These are phyloP conservation scores for Chamaecyparis obtusa DNA, from an alignment of 75 land plant genomes.

Conservation along the genomic window DNA sequence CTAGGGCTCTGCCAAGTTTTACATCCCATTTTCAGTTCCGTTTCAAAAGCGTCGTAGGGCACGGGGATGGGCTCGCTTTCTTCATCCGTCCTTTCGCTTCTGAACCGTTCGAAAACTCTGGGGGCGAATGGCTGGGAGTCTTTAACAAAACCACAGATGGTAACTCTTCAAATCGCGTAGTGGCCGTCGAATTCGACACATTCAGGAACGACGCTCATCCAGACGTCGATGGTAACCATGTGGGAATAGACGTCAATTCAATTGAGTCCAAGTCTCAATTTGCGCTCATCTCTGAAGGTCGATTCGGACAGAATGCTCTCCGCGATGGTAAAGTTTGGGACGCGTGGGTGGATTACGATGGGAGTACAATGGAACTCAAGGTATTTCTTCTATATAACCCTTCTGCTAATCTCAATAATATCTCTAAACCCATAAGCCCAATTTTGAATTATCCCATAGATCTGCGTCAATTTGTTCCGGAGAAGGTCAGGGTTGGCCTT, in stretches of 20 bases:
- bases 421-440: not conserved
- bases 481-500: slow-evolving; percentile 16
- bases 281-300: too few relatives aligned
- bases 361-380: slow-evolving; percentile 2
- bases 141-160: not conserved
- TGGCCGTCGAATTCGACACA: slow-evolving; percentile 59
- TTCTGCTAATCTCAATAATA: not conserved
- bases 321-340: not conserved
- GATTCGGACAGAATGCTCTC: not conserved
- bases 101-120: not conserved
- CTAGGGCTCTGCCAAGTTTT: not conserved
- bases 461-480: not conserved
- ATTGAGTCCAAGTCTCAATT: not conserved
- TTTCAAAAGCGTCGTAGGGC: not conserved
- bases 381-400: not conserved
- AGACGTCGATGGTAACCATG: slow-evolving; percentile 21
- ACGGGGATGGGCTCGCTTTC: slow-evolving; percentile 23
- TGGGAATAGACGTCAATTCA: slow-evolving; percentile 49
- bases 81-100: not conserved
- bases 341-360: slow-evolving; percentile 26
- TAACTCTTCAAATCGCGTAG: not conserved
- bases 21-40: not conserved
- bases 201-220: slow-evolving; percentile 23
- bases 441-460: not conserved
- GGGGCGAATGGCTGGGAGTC: slow-evolving; percentile 18